These are phyloP conservation scores for Serendipita sp. DNA, from an alignment of 768 basidiomycete species.

Conservation along the genomic window DNA sequence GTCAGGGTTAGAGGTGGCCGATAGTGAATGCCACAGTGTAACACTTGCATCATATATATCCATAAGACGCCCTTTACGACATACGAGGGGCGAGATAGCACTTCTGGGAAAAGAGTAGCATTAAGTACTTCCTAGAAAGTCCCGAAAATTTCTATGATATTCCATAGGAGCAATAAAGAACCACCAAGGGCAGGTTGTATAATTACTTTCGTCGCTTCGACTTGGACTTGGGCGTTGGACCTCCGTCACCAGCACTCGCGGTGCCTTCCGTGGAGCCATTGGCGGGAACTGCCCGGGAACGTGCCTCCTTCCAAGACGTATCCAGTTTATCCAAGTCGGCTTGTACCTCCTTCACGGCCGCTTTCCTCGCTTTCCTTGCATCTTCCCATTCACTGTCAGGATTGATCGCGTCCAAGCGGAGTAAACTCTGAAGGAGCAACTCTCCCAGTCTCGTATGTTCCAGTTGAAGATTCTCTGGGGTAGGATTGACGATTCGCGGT, in stretches of 20 bases:
- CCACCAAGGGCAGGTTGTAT: no score
- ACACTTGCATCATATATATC: no score
- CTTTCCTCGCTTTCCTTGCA: constrained; percentile 67
- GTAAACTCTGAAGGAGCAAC: constrained; percentile 68
- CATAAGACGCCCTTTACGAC: no score
- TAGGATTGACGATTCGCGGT: constrained; percentile 7
- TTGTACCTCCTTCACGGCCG: constrained; percentile 76
- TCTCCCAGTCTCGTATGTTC: constrained; percentile 55
- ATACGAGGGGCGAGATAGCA: no score
- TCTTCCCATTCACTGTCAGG: constrained; percentile 61
- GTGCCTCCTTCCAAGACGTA: constrained; percentile 37
- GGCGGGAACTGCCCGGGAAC: constrained; percentile 7
- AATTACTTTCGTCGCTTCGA: background rate
- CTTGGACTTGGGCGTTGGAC: background rate
- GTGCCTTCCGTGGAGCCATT: background rate
- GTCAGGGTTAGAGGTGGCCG: no score
- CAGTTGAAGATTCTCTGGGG: constrained; percentile 18
- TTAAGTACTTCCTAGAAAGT: no score
- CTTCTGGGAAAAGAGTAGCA: no score
- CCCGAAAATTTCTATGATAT: no score
- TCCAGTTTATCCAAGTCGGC: constrained; percentile 66
- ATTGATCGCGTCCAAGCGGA: constrained; percentile 68
- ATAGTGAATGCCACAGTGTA: no score
- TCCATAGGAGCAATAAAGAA: no score
- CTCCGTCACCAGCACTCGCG: background rate